Evolutionary conservation across 1,139 yeast species (phyloP).

Genomic region (Sugiyamaella sp.): DNA sequence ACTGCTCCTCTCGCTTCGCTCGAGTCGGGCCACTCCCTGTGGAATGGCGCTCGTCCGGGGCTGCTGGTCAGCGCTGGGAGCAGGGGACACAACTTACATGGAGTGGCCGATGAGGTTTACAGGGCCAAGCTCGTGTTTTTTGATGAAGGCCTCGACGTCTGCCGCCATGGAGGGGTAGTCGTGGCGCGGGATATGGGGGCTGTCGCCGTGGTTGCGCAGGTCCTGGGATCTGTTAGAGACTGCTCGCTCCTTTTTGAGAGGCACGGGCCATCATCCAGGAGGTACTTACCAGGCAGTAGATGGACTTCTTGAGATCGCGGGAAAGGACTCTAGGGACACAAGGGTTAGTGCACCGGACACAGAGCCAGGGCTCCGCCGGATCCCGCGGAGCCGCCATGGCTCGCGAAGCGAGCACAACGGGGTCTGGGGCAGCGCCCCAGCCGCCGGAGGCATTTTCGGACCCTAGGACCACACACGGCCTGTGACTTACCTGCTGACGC

Average conservation of each 20-base stretch:
- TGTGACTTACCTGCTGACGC: constrained; percentile 60
- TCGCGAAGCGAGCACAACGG: neutral
- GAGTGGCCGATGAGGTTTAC: constrained; percentile 89
- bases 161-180: constrained; percentile 83
- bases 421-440: constrained; percentile 1
- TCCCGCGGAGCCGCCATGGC: too few species aligned
- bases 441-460: neutral
- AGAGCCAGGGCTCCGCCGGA: too few species aligned
- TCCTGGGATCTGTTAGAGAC: constrained; percentile 50
- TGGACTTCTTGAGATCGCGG: constrained; percentile 42
- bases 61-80: neutral
- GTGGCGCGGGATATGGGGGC: constrained; percentile 71
- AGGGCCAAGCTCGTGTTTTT: constrained; percentile 49
- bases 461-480: too few species aligned
- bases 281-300: constrained; percentile 59
- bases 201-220: constrained; percentile 87
- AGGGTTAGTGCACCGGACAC: constrained; percentile 1
- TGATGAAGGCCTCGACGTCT: constrained; percentile 75
- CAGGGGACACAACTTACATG: constrained; percentile 50
- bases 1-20: neutral
- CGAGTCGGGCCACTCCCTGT: too few species aligned
- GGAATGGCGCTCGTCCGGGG: too few species aligned
- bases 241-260: too few species aligned
- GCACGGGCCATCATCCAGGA: neutral
- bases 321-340: constrained; percentile 36